phyloP scores from a whole-genome alignment of 208 protist species.

The Leishmania arabica region DNA sequence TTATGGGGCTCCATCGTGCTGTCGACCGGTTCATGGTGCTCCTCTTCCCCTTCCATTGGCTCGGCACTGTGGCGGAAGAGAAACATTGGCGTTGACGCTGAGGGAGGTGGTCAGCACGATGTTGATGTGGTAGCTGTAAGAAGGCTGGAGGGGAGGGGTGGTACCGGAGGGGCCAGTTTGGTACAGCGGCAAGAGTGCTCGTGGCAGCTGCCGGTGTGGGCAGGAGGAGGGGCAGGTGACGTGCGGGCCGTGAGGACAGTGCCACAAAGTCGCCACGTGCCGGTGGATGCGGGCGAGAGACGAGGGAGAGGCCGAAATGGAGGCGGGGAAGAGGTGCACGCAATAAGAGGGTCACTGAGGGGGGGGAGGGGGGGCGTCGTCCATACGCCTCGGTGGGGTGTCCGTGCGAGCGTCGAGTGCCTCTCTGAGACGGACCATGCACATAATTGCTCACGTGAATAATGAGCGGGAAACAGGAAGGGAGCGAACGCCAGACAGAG shows the following conservation, averaged over 20 bases:
- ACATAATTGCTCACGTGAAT: background rate
- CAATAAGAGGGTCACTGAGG: background rate
- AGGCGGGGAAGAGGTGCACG: background rate
- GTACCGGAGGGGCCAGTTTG: background rate
- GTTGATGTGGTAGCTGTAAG: background rate
- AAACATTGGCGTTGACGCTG: background rate
- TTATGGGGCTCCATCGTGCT: slow-evolving; percentile 1
- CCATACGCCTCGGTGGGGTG: background rate
- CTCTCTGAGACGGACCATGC: background rate
- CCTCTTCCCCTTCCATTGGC: background rate
- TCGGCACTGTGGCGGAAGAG: slow-evolving; percentile 26
- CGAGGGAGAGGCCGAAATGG: background rate
- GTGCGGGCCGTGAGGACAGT: background rate
- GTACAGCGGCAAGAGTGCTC: background rate
- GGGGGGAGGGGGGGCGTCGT: background rate
- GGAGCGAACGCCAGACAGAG: background rate
- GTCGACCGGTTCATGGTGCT: slow-evolving; percentile 12
- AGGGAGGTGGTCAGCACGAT: background rate
- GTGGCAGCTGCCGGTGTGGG: background rate
- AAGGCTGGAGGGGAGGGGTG: no score
- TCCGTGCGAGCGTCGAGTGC: background rate
- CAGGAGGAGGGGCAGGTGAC: background rate
- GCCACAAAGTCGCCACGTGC: background rate
- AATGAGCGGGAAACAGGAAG: background rate
- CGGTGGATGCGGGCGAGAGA: no score